phyloP scores from a whole-genome alignment of 257 asterid genomes.

The Solanum rostratum region DNA sequence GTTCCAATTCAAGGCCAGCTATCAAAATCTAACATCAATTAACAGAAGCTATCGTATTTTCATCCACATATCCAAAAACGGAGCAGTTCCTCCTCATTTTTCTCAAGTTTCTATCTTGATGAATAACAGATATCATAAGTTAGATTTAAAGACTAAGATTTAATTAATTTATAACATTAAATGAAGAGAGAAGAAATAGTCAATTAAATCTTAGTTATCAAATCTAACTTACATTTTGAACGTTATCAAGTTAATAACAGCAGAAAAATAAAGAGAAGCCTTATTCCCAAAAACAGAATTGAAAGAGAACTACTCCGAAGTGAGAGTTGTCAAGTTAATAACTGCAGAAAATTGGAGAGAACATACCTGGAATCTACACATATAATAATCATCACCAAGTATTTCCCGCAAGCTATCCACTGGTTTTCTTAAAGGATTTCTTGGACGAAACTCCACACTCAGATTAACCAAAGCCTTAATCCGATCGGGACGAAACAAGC shows the following conservation, averaged over 20 bases:
- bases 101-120: too few species aligned
- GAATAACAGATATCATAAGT: too few species aligned
- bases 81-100: too few species aligned
- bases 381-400: slow-evolving; percentile 72
- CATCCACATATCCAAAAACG: not conserved
- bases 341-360: too few species aligned
- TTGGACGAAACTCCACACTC: slow-evolving; percentile 52
- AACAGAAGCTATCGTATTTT: not conserved
- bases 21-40: not conserved
- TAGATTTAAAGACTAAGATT: too few species aligned
- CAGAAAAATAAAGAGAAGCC: too few species aligned
- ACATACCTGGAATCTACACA: slow-evolving; percentile 77
- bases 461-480: slow-evolving; percentile 57
- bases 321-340: too few species aligned
- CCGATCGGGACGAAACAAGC: slow-evolving; percentile 59
- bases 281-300: not conserved
- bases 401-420: slow-evolving; percentile 36
- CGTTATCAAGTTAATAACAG: too few species aligned
- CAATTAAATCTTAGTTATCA: too few species aligned
- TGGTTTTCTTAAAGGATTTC: slow-evolving; percentile 57
- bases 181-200: too few species aligned
- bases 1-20: not conserved
- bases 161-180: too few species aligned
- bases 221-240: too few species aligned
- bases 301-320: not conserved